A percentile compares a stretch with the other conserved stretches of the same genome.
These are phyloP conservation scores for Metschnikowia amazonensis DNA, from an alignment of 805 yeast species.

Conservation along the genomic window DNA sequence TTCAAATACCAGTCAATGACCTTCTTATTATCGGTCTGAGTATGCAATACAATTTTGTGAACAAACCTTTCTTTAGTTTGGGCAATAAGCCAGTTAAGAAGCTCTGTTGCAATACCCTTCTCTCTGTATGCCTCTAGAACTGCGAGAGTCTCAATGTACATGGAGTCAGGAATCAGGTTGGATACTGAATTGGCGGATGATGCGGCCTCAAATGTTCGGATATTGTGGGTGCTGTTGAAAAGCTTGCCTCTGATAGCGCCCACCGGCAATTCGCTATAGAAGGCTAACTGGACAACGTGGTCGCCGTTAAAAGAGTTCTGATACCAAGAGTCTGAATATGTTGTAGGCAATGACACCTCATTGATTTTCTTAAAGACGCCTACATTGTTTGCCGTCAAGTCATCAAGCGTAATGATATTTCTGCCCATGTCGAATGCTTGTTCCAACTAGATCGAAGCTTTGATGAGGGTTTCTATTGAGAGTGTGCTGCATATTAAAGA, in stretches of 20 bases:
- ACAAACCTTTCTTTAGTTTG: constrained; percentile 53
- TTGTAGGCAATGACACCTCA: constrained; percentile 46
- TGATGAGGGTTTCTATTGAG: background rate
- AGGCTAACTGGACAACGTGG: constrained; percentile 57
- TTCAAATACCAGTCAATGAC: constrained; percentile 50
- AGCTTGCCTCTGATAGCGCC: constrained; percentile 65
- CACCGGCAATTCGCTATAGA: constrained; percentile 73
- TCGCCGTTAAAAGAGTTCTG: constrained; percentile 42
- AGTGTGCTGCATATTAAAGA: constrained; percentile 2
- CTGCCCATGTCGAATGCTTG: constrained; percentile 30
- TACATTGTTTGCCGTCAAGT: constrained; percentile 55
- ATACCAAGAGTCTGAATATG: constrained; percentile 52
- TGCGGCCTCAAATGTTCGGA: constrained; percentile 24
- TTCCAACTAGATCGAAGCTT: background rate
- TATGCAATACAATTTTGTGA: constrained; percentile 52
- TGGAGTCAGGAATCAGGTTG: constrained; percentile 43
- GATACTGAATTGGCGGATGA: constrained; percentile 20
- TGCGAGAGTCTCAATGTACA: constrained; percentile 64
- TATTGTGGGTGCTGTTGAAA: constrained; percentile 41
- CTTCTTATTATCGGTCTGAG: constrained; percentile 40
- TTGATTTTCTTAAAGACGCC: constrained; percentile 58
- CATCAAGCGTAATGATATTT: constrained; percentile 50
- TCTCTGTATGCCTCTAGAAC: constrained; percentile 63
- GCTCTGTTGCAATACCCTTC: constrained; percentile 56
- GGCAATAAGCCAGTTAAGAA: constrained; percentile 54